Evolutionary conservation across 108 stramenopile genomes (phyloP), one percentile per base, ranked within the genome.

Genomic region (Asterionellopsis glacialis): DNA sequence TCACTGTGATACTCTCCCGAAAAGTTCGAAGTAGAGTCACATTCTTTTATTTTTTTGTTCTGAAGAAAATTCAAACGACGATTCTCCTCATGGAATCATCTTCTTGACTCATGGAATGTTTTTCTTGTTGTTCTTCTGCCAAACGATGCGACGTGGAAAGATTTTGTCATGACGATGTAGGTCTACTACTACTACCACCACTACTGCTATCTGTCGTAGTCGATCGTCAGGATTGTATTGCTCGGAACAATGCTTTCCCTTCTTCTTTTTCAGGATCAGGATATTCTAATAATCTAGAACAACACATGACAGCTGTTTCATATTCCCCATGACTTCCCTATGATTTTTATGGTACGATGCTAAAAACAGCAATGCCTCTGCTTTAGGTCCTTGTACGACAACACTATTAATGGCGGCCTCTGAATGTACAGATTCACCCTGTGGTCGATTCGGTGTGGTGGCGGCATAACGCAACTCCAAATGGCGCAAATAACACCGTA

Each of bases 201-300:
- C 5, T 33, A 5, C n/a, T n/a, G n/a, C n/a, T n/a, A n/a, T n/a
- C n/a, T n/a, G 2, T 33, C 33, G 33, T 33, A 5, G 33, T 33
- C 2, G 22, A 27, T 25, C 56, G 56, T 16, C 69, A 55, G 3
- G 80, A 79, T 16, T 95, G 77, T 40, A 98, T 82, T 58, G 95
- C 97, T 53, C 93, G 73, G 14, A 96, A 65, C 55, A 96, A 57
- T 4, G 88, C 85, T 68, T 94, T 90, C 38, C 95, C 97, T 63
- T 95, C 83, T 58, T 95, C 93, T 55, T 93, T 94, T 70, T 96
- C 97, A 22, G 95, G 91, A 15, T 95, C 97, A 9, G 92, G 81
- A 74, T 91, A 96, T 56, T 95, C 94, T 41, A 96, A 76, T 58
- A 98, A 75, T 43, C 94, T 72, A 43, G 79, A 79, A 64, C 88